These are phyloP conservation scores for Komagataella pseudopastoris DNA, from an alignment of 805 yeast genomes.

Conservation along the genomic window DNA sequence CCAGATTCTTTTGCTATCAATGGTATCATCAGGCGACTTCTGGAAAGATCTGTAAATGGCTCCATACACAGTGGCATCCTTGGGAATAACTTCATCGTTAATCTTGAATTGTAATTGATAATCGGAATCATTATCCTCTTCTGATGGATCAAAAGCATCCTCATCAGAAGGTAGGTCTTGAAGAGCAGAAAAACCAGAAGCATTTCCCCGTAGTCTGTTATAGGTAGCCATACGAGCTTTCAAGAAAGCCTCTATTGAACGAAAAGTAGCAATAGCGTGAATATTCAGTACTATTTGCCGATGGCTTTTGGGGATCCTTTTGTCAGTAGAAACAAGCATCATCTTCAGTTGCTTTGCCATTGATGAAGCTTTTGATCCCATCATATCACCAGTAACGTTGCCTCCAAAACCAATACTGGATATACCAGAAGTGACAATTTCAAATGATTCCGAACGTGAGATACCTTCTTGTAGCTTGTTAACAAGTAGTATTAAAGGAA, in stretches of 20 bases:
- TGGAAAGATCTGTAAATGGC: slow-evolving; percentile 46
- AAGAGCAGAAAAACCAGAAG: slow-evolving; percentile 6
- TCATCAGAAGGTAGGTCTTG: slow-evolving; percentile 9
- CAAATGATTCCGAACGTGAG: slow-evolving; percentile 63
- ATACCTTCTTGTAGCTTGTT: slow-evolving; percentile 58
- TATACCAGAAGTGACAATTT: slow-evolving; percentile 37
- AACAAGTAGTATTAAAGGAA: slow-evolving; percentile 32
- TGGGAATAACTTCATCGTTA: slow-evolving; percentile 43
- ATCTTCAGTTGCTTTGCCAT: slow-evolving; percentile 64
- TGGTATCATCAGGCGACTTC: slow-evolving; percentile 19
- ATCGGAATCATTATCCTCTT: slow-evolving; percentile 14
- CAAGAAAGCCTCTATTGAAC: slow-evolving; percentile 33
- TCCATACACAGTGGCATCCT: slow-evolving; percentile 64
- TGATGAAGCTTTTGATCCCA: slow-evolving; percentile 30
- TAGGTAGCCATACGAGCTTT: slow-evolving; percentile 20
- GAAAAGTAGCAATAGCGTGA: slow-evolving; percentile 50
- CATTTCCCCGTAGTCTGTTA: slow-evolving; percentile 4
- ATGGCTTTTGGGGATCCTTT: slow-evolving; percentile 11
- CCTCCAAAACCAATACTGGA: slow-evolving; percentile 1
- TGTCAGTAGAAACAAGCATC: slow-evolving; percentile 29
- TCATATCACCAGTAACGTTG: slow-evolving; percentile 16
- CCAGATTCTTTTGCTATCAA: slow-evolving; percentile 46
- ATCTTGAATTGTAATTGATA: slow-evolving; percentile 36
- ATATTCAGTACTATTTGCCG: slow-evolving; percentile 27
- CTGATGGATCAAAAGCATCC: background rate